Evolutionary conservation across 2,329 filamentous ascomycete species (phyloP).

Genomic region (Penicillium decumbens): DNA sequence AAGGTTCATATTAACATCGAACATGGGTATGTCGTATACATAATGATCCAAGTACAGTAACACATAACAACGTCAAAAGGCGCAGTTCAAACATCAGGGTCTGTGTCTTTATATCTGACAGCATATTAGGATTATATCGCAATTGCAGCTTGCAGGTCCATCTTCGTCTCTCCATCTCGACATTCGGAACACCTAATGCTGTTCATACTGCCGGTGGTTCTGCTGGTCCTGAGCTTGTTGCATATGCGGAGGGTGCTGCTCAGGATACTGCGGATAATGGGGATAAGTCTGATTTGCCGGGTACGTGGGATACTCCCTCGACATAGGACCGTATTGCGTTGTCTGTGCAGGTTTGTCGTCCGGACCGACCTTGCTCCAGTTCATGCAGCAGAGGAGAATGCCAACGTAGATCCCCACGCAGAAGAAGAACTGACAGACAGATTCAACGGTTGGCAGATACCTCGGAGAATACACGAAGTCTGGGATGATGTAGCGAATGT

Average conservation of each 20-base stretch:
- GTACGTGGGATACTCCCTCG: neutral
- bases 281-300: constrained; percentile 7
- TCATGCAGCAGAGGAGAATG: constrained; percentile 16
- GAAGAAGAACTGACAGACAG: constrained; percentile 19
- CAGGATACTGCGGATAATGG: neutral
- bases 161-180: neutral
- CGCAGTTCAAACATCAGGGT: neutral
- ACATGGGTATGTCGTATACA: constrained; percentile 3
- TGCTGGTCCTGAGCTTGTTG: constrained; percentile 6
- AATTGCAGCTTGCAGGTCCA: too few species aligned
- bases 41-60: neutral
- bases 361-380: constrained; percentile 15
- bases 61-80: neutral
- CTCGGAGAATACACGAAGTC: neutral
- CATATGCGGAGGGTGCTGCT: neutral
- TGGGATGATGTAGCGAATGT: constrained; percentile 13
- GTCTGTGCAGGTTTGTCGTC: neutral
- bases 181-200: neutral
- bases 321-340: neutral
- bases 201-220: neutral
- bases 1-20: neutral
- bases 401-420: constrained; percentile 19
- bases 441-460: constrained; percentile 7
- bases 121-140: neutral
- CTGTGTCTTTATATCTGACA: too few species aligned